Evolutionary conservation across 495 filamentous ascomycete genomes (phyloP).

Genomic region (Aspergillus bertholletiae): DNA sequence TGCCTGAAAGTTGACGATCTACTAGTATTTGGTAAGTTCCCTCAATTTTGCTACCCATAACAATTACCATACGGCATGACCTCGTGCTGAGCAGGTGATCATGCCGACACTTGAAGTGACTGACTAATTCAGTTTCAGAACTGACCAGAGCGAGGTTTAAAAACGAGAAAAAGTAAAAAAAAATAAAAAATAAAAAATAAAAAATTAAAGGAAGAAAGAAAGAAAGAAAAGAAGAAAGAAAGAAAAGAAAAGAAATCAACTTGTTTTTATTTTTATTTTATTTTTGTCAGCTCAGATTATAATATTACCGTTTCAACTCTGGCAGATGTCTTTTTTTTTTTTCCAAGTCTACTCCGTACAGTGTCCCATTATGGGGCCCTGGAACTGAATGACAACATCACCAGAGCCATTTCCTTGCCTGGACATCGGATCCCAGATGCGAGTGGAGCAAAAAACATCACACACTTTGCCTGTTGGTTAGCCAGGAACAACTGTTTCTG

Average conservation of each 20-base stretch:
- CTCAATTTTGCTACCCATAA: not conserved
- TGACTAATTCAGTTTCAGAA: not conserved
- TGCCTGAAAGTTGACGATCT: not conserved
- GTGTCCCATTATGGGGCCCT: not conserved
- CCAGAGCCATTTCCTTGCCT: slow-evolving; percentile 4
- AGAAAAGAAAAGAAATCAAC: too few species aligned
- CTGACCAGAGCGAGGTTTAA: too few species aligned
- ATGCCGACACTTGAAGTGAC: not conserved
- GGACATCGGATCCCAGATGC: slow-evolving; percentile 17
- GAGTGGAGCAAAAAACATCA: slow-evolving; percentile 21
- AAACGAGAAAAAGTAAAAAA: too few species aligned
- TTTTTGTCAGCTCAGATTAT: not conserved
- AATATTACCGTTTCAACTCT: not conserved
- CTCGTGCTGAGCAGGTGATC: slow-evolving; percentile 1
- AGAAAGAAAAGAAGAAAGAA: too few species aligned
- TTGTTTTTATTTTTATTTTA: not conserved
- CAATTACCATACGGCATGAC: not conserved
- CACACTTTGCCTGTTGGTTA: slow-evolving; percentile 8
- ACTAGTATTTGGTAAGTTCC: not conserved
- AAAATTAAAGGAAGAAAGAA: too few species aligned
- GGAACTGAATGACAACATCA: slow-evolving; percentile 7
- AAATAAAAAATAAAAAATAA: too few species aligned
- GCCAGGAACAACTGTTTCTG: slow-evolving; percentile 17
- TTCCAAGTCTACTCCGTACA: too few species aligned
- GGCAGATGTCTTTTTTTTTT: not conserved